Evolutionary conservation across 805 yeast genomes (phyloP).

Genomic region (Saturnispora halmiae): DNA sequence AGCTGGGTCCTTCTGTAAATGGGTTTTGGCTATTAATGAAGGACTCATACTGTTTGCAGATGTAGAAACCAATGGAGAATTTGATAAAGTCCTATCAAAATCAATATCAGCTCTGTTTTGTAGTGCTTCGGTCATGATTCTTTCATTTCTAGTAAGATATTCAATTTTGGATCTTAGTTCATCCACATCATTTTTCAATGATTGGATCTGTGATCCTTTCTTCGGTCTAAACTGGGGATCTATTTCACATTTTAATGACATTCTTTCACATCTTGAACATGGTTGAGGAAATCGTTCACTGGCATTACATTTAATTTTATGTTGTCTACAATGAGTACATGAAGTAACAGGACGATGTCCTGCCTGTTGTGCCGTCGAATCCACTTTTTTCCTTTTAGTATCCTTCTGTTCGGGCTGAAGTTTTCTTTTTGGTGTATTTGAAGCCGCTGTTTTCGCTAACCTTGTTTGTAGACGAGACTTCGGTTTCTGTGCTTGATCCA

Average conservation of each 20-base stretch:
- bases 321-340: constrained; percentile 91
- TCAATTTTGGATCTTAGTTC: constrained; percentile 68
- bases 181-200: constrained; percentile 75
- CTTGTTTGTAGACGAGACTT: neutral
- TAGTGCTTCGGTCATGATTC: constrained; percentile 55
- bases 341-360: constrained; percentile 85
- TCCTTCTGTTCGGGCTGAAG: constrained; percentile 2
- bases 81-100: neutral
- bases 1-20: constrained; percentile 37
- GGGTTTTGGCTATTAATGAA: constrained; percentile 32
- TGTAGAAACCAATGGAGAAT: neutral
- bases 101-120: constrained; percentile 29
- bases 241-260: constrained; percentile 74
- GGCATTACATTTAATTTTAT: constrained; percentile 89
- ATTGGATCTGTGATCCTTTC: constrained; percentile 84
- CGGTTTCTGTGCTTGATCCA: neutral
- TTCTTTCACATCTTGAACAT: constrained; percentile 73
- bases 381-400: constrained; percentile 6
- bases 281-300: constrained; percentile 72
- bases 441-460: neutral
- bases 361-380: constrained; percentile 21
- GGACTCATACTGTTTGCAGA: neutral
- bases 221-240: constrained; percentile 89
- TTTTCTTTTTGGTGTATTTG: neutral
- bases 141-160: constrained; percentile 55